A percentile compares a stretch with the other conserved stretches of the same genome.
phyloP scores from a whole-genome alignment of 2,329 filamentous ascomycete species.

The Xylaria sp. region DNA sequence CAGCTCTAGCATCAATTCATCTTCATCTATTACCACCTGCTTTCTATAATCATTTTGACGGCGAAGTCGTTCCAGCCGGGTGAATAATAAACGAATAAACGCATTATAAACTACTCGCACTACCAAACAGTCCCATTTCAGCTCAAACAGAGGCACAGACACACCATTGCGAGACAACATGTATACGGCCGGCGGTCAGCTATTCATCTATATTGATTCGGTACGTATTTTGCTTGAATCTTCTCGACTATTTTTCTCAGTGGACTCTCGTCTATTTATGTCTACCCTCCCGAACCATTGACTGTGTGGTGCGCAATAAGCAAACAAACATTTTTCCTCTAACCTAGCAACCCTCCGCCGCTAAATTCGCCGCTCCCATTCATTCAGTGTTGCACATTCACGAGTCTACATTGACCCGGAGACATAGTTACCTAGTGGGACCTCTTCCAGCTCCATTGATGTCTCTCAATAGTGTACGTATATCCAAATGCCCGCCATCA shows the following conservation, averaged over 20 bases:
- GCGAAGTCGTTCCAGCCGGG: not conserved
- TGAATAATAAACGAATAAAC: not conserved
- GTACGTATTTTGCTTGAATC: not conserved
- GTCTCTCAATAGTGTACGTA: not conserved
- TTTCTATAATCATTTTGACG: not conserved
- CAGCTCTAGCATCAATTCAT: constrained; percentile 17
- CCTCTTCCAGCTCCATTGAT: not conserved
- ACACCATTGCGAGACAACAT: constrained; percentile 2
- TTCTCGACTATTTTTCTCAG: not conserved
- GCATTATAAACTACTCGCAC: not conserved
- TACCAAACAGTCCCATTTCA: not conserved
- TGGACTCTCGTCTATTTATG: not conserved
- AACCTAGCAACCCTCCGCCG: not conserved
- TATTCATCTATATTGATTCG: not conserved
- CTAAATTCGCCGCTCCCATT: not conserved
- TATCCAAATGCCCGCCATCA: not conserved
- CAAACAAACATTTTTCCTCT: not conserved
- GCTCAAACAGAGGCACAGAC: not conserved
- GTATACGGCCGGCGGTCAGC: not conserved
- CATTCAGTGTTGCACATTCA: not conserved
- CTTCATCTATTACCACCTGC: not conserved
- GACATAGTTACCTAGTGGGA: not conserved
- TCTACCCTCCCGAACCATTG: not conserved
- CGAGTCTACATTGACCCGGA: not conserved
- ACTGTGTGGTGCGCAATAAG: not conserved